These are phyloP conservation scores for Elongisporangium senticosum DNA, from an alignment of 352 stramenopile genomes.

Conservation along the genomic window DNA sequence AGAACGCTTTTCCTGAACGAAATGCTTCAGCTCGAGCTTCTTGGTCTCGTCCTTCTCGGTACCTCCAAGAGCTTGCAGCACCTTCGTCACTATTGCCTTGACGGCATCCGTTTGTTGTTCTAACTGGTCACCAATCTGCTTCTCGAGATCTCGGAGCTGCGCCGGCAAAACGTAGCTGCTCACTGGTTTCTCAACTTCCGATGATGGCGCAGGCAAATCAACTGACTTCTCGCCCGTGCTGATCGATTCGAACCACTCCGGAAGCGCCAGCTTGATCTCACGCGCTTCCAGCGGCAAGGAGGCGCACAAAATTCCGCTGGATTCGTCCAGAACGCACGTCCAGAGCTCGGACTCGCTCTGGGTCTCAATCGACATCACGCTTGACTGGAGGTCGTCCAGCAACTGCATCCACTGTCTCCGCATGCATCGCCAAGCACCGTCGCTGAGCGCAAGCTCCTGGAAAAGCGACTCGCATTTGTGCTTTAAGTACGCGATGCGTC, in stretches of 20 bases:
- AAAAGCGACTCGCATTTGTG: constrained; percentile 69
- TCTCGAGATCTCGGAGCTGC: constrained; percentile 38
- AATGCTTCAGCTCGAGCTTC: constrained; percentile 40
- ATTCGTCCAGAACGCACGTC: constrained; percentile 26
- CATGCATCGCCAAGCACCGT: constrained; percentile 50
- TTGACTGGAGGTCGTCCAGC: constrained; percentile 44
- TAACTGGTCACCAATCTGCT: constrained; percentile 35
- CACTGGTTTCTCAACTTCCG: constrained; percentile 18
- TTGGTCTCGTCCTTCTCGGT: constrained; percentile 14
- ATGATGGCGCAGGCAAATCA: constrained; percentile 18
- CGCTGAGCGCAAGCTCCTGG: constrained; percentile 35
- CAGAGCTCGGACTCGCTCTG: constrained; percentile 21
- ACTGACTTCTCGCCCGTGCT: constrained; percentile 30
- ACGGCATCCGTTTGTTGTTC: constrained; percentile 20
- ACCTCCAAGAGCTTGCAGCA: constrained; percentile 23
- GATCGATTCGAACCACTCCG: constrained; percentile 70
- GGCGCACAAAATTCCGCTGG: constrained; percentile 20
- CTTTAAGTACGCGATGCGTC: constrained; percentile 58
- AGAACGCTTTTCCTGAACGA: constrained; percentile 53
- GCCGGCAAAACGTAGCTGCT: constrained; percentile 21
- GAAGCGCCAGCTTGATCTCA: constrained; percentile 45
- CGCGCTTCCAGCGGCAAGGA: constrained; percentile 10
- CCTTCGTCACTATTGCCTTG: constrained; percentile 26
- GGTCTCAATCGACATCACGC: constrained; percentile 18
- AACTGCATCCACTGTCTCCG: constrained; percentile 61